Evolutionary conservation across 2,329 filamentous ascomycete species (phyloP).

Genomic region (Lojkania enalia): DNA sequence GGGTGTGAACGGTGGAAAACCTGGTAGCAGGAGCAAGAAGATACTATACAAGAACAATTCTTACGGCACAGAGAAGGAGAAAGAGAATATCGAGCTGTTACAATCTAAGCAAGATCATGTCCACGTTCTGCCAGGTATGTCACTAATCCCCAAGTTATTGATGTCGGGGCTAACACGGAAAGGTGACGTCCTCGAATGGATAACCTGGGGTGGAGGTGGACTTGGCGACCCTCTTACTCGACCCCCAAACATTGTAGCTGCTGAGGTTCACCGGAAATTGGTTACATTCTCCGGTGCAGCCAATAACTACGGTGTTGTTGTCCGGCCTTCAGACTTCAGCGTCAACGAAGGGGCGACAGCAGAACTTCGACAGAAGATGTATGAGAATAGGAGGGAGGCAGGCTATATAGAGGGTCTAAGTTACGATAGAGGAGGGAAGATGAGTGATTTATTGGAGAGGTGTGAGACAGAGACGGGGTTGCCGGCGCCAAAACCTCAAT

Average conservation of each 20-base stretch:
- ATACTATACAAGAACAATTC: constrained; percentile 48
- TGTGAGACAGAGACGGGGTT: constrained; percentile 51
- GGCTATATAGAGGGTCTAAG: constrained; percentile 25
- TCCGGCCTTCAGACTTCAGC: constrained; percentile 40
- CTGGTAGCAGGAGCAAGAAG: constrained; percentile 47
- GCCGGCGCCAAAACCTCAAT: constrained; percentile 48
- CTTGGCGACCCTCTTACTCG: constrained; percentile 53
- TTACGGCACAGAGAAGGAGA: constrained; percentile 37
- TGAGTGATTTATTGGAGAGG: constrained; percentile 43
- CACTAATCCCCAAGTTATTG: background rate
- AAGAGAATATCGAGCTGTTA: constrained; percentile 42
- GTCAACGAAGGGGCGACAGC: constrained; percentile 46
- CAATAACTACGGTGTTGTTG: constrained; percentile 52
- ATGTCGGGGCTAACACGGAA: background rate
- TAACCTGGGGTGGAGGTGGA: constrained; percentile 56
- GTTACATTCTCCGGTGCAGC: constrained; percentile 50
- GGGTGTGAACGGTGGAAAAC: constrained; percentile 53
- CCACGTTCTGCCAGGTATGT: constrained; percentile 45
- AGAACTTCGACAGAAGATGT: constrained; percentile 40
- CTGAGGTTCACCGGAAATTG: constrained; percentile 51
- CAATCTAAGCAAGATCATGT: constrained; percentile 56
- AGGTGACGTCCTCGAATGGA: constrained; percentile 55
- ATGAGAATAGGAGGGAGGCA: constrained; percentile 21
- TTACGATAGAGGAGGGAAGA: constrained; percentile 51
- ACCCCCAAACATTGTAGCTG: constrained; percentile 49